A percentile compares a stretch with the other conserved stretches of the same genome.
Conservation (phyloP, 2,329 filamentous ascomycete species). For the Sphaerostilbella broomeana region DNA sequence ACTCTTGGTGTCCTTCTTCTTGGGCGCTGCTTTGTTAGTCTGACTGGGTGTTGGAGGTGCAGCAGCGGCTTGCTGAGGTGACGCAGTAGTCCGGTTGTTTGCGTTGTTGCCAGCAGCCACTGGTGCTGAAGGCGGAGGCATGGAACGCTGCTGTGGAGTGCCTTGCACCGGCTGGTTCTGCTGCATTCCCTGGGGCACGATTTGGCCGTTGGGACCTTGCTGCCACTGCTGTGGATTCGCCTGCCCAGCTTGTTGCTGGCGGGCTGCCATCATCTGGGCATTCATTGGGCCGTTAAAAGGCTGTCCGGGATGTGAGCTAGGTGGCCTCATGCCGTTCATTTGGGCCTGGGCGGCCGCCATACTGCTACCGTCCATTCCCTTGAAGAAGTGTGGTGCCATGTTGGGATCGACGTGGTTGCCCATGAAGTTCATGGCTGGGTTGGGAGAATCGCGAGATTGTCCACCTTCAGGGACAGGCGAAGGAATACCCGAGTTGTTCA, state of each 20-base stretch:
- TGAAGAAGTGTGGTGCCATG: conserved; percentile 55
- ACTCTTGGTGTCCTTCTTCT: conserved; percentile 66
- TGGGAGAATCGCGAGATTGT: conserved; percentile 60
- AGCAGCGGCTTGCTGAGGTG: conserved; percentile 56
- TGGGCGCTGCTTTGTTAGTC: conserved; percentile 64
- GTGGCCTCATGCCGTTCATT: conserved; percentile 63
- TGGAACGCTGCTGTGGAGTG: conserved; percentile 65
- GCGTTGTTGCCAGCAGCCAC: conserved; percentile 39
- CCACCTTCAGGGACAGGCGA: conserved; percentile 65
- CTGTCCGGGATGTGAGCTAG: conserved; percentile 58
- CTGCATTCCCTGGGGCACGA: conserved; percentile 34
- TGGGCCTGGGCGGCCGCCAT: conserved; percentile 44
- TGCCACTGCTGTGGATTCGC: conserved; percentile 34
- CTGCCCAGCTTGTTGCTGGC: conserved; percentile 32
- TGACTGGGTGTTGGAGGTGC: conserved; percentile 74
- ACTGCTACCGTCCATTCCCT: conserved; percentile 49
- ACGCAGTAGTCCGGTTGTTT: conserved; percentile 51
- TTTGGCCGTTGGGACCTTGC: conserved; percentile 35
- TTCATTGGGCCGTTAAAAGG: conserved; percentile 54
- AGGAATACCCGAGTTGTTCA: conserved; percentile 61
- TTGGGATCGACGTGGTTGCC: conserved; percentile 55
- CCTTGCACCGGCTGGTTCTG: conserved; percentile 48
- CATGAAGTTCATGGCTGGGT: conserved; percentile 56
- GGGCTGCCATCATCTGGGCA: conserved; percentile 53
- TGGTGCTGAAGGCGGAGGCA: conserved; percentile 61